Percentiles rank a stretch among this genome's conserved stretches.
These are phyloP conservation scores for Amanita muscaria DNA, from an alignment of 768 basidiomycete genomes.

Conservation along the genomic window DNA sequence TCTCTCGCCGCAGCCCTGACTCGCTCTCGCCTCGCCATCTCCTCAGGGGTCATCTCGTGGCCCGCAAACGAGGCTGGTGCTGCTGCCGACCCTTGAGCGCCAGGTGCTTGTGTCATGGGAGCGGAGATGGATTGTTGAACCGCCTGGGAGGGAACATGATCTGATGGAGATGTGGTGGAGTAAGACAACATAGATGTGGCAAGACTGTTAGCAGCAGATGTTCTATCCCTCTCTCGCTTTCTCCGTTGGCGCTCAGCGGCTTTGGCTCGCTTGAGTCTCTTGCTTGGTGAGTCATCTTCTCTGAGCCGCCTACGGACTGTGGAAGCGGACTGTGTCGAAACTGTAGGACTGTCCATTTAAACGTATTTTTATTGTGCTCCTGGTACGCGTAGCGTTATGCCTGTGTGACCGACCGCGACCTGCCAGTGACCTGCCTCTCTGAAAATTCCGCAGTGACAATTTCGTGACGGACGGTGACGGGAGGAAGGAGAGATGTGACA, in stretches of 20 bases:
- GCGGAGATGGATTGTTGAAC: too few relatives aligned
- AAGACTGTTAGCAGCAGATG: too few relatives aligned
- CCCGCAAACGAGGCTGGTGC: slow-evolving; percentile 12
- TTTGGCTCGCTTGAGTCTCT: slow-evolving; percentile 73
- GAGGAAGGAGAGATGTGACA: slow-evolving; percentile 31
- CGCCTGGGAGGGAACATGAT: too few relatives aligned
- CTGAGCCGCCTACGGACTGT: too few relatives aligned
- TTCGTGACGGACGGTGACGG: slow-evolving; percentile 40
- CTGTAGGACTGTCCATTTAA: too few relatives aligned
- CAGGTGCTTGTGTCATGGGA: too few relatives aligned
- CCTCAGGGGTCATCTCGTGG: slow-evolving; percentile 47
- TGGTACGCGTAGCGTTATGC: slow-evolving; percentile 21
- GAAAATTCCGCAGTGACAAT: slow-evolving; percentile 26
- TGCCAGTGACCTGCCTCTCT: slow-evolving; percentile 12
- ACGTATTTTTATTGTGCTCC: too few relatives aligned
- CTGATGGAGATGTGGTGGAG: too few relatives aligned
- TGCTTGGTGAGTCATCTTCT: slow-evolving; percentile 21
- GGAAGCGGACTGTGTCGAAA: too few relatives aligned
- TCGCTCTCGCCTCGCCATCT: slow-evolving; percentile 56
- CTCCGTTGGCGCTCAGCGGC: slow-evolving; percentile 78
- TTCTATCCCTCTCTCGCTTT: slow-evolving; percentile 63
- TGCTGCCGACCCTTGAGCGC: too few relatives aligned
- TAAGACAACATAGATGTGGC: too few relatives aligned
- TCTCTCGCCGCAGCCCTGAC: slow-evolving; percentile 73
- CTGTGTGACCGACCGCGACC: slow-evolving; percentile 31